Conservation (phyloP, 345 rosid species). For the Linum trigynum region DNA sequence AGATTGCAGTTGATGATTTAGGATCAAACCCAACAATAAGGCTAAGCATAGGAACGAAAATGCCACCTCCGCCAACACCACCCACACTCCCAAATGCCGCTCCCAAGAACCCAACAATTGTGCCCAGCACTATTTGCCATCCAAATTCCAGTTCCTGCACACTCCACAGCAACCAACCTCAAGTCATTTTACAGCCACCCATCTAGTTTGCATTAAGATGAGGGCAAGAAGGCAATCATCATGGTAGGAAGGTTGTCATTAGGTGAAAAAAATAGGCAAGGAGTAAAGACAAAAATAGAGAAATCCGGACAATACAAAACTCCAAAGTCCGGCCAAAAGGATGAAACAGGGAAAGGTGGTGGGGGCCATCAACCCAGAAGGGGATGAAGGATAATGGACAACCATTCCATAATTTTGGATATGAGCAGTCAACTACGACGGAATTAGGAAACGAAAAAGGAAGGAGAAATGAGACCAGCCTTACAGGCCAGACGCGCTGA, state of each 20-base stretch:
- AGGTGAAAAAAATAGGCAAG: no score
- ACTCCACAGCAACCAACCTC: background rate
- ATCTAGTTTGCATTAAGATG: background rate
- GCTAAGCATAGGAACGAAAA: constrained; percentile 47
- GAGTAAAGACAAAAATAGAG: no score
- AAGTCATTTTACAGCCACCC: background rate
- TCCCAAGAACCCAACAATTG: constrained; percentile 37
- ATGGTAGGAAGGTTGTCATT: background rate
- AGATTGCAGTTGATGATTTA: constrained; percentile 44
- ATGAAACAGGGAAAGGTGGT: no score
- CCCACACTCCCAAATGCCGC: constrained; percentile 48
- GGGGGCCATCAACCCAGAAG: no score
- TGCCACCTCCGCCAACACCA: constrained; percentile 47
- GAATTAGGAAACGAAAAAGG: background rate
- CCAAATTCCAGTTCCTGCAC: constrained; percentile 38
- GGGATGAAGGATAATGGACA: background rate
- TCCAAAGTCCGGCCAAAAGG: no score
- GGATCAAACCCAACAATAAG: constrained; percentile 41
- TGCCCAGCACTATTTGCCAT: constrained; percentile 37
- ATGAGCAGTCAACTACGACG: background rate
- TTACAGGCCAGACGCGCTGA: constrained; percentile 71
- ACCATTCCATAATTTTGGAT: background rate
- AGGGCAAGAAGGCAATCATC: background rate
- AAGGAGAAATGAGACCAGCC: background rate
- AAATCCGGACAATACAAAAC: no score